Evolutionary conservation across 257 asterid species (phyloP), one percentile per base, ranked within the genome.

Genomic region (Rehmannia glutinosa): DNA sequence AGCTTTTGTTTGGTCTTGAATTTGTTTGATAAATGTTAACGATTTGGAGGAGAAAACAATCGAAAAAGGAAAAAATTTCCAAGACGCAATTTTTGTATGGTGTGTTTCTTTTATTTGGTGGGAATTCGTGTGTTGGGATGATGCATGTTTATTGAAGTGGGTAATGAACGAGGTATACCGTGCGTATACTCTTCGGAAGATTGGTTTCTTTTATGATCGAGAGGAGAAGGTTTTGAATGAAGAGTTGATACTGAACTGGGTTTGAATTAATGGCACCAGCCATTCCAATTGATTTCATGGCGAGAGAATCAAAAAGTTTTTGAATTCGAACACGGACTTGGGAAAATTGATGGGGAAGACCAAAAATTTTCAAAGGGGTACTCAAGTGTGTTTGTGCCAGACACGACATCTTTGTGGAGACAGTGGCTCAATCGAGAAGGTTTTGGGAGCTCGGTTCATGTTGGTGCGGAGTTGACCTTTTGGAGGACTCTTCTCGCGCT

Each of bases 271-370:
- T n/a, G n/a, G n/a, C n/a, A n/a, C n/a, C n/a, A n/a, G n/a, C n/a
- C n/a, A n/a, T n/a, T n/a, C n/a, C n/a, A n/a, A n/a, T n/a, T n/a
- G n/a, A n/a, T n/a, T n/a, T n/a, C n/a, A n/a, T n/a, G n/a, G n/a
- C n/a, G n/a, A n/a, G n/a, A n/a, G n/a, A n/a, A n/a, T n/a, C n/a
- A n/a, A n/a, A n/a, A n/a, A n/a, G n/a, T n/a, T n/a, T n/a, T n/a
- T n/a, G n/a, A n/a, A n/a, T n/a, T n/a, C n/a, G n/a, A n/a, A n/a
- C n/a, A n/a, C n/a, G n/a, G n/a, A n/a, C n/a, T n/a, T n/a, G n/a
- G n/a, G n/a, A n/a, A n/a, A n/a, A n/a, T n/a, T n/a, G 77, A 80
- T 71, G 84, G 86, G 88, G 43, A 84, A 82, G 69, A 68, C 86
- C 46, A 84, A 71, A 84, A 84, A 69, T 78, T 77, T 38, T 65